Evolutionary conservation across 2,329 filamentous ascomycete genomes (phyloP).

Genomic region (Cordyceps cicadae): DNA sequence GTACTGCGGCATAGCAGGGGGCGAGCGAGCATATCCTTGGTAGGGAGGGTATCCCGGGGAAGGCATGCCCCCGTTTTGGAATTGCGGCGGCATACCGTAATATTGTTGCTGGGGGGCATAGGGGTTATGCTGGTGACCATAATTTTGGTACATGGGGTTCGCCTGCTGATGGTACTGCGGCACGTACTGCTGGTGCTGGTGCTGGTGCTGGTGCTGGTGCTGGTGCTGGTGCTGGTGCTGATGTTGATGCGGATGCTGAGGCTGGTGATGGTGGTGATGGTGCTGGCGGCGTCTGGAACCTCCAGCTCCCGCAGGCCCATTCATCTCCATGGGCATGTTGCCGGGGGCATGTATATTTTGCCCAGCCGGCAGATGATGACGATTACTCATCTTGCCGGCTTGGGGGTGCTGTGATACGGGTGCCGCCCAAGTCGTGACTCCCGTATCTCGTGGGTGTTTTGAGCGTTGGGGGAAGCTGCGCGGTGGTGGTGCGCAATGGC

Average conservation of each 20-base stretch:
- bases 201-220: slow-evolving; percentile 30
- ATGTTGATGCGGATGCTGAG: slow-evolving; percentile 22
- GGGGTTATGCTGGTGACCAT: slow-evolving; percentile 39
- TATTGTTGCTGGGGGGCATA: slow-evolving; percentile 37
- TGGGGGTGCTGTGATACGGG: slow-evolving; percentile 29
- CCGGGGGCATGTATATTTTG: slow-evolving; percentile 47
- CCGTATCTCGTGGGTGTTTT: slow-evolving; percentile 3
- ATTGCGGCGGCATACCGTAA: slow-evolving; percentile 51
- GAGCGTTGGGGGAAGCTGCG: neutral
- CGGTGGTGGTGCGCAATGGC: neutral
- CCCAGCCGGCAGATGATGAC: slow-evolving; percentile 73
- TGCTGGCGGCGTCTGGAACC: slow-evolving; percentile 25
- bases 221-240: slow-evolving; percentile 30
- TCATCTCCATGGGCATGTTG: slow-evolving; percentile 27
- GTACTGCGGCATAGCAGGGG: slow-evolving; percentile 47
- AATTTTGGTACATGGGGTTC: slow-evolving; percentile 42
- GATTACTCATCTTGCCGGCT: slow-evolving; percentile 69
- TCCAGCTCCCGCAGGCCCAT: slow-evolving; percentile 21
- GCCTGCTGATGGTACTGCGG: slow-evolving; percentile 32
- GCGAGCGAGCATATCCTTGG: slow-evolving; percentile 40
- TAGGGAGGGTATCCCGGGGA: slow-evolving; percentile 41
- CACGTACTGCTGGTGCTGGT: slow-evolving; percentile 25
- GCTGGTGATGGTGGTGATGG: slow-evolving; percentile 24
- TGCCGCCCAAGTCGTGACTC: slow-evolving; percentile 11
- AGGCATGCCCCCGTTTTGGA: slow-evolving; percentile 44